These are phyloP conservation scores for Parafenestella ontariensis DNA, from an alignment of 2,329 filamentous ascomycete species.

Conservation along the genomic window DNA sequence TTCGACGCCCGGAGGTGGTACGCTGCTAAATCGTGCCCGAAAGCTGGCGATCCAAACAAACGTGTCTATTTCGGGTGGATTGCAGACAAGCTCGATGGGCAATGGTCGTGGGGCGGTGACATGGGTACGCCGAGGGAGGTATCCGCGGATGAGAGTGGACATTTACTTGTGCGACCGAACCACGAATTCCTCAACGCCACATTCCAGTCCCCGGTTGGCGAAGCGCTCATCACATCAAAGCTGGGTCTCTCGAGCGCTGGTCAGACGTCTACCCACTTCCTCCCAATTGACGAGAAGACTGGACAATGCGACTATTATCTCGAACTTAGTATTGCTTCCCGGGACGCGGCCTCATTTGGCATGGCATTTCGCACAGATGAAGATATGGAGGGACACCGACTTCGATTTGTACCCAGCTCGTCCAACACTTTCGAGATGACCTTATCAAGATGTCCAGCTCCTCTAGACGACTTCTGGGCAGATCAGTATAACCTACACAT, in stretches of 20 bases:
- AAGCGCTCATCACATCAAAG: not conserved
- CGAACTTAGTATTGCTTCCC: not conserved
- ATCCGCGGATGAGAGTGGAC: not conserved
- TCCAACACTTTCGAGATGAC: not conserved
- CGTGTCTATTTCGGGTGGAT: not conserved
- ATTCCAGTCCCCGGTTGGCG: not conserved
- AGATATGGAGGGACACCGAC: not conserved
- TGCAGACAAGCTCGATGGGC: not conserved
- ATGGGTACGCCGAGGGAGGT: not conserved
- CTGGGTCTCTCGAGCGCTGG: not conserved
- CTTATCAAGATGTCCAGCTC: not conserved
- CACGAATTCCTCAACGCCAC: not conserved
- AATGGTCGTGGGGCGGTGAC: not conserved
- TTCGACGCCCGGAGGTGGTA: not conserved
- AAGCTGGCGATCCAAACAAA: not conserved
- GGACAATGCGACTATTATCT: not conserved
- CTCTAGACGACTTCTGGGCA: not conserved
- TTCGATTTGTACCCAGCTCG: not conserved
- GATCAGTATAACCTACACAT: not conserved
- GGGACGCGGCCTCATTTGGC: not conserved
- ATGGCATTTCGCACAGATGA: not conserved
- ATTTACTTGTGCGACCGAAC: not conserved
- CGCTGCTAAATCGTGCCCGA: not conserved
- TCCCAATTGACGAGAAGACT: not conserved
- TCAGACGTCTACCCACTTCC: not conserved